Evolutionary conservation across 2,329 filamentous ascomycete genomes (phyloP).

Genomic region (Dothideomycetes sp.): DNA sequence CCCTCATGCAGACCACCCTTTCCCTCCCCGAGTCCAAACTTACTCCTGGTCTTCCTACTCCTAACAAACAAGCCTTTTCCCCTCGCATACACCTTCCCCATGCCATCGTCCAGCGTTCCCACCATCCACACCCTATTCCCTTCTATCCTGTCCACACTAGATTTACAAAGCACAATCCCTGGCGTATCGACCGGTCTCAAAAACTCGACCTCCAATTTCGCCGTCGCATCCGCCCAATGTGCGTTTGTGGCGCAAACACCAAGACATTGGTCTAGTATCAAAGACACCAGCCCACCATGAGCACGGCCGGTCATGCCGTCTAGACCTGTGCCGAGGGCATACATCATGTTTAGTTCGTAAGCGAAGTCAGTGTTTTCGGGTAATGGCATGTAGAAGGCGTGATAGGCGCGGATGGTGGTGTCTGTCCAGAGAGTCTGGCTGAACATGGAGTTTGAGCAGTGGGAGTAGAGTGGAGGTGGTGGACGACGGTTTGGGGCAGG

Average conservation of each 20-base stretch:
- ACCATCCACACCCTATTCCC: neutral
- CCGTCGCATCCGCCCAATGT: neutral
- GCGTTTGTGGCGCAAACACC: neutral
- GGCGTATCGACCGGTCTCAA: neutral
- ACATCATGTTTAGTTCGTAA: neutral
- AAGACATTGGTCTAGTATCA: neutral
- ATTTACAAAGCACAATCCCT: neutral
- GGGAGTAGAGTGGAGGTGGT: neutral
- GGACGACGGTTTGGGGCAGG: neutral
- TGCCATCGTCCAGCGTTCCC: neutral
- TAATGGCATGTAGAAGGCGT: neutral
- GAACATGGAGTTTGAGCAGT: neutral
- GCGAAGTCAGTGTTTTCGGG: neutral
- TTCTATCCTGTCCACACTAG: neutral
- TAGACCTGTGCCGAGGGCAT: neutral
- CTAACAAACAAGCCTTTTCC: neutral
- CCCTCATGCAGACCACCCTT: neutral
- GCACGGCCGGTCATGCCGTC: neutral
- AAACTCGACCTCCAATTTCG: neutral
- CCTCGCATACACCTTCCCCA: neutral
- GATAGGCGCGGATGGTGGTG: neutral
- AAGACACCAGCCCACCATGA: neutral
- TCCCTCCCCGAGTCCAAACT: neutral
- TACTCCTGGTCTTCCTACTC: neutral
- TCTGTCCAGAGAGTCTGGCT: neutral